These are phyloP conservation scores for Moricandia moricandioides DNA, from an alignment of 345 rosid species.

Conservation along the genomic window DNA sequence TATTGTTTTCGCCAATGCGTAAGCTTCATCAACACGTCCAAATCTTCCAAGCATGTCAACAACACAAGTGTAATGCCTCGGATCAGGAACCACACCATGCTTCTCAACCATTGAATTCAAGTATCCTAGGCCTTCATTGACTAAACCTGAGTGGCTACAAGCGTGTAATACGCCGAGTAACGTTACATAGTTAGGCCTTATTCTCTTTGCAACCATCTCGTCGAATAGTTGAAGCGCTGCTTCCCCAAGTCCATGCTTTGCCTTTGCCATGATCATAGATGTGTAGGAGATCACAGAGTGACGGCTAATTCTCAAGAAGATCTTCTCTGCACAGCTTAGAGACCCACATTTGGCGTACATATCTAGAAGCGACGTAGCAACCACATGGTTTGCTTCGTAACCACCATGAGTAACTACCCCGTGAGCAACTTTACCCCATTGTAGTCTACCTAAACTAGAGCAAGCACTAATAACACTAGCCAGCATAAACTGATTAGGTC, in stretches of 20 bases:
- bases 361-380: slow-evolving; percentile 68
- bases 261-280: slow-evolving; percentile 60
- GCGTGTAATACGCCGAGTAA: slow-evolving; percentile 68
- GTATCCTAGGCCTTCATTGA: slow-evolving; percentile 55
- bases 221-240: slow-evolving; percentile 22
- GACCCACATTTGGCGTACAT: slow-evolving; percentile 83
- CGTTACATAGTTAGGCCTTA: slow-evolving; percentile 72
- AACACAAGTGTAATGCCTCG: slow-evolving; percentile 70
- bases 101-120: slow-evolving; percentile 50
- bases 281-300: slow-evolving; percentile 69
- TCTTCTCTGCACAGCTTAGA: slow-evolving; percentile 51
- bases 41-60: slow-evolving; percentile 80
- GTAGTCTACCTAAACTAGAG: slow-evolving; percentile 64
- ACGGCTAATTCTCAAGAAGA: slow-evolving; percentile 46
- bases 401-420: slow-evolving; percentile 54
- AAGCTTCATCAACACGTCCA: slow-evolving; percentile 74
- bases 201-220: slow-evolving; percentile 51
- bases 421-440: slow-evolving; percentile 58
- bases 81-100: slow-evolving; percentile 50
- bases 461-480: slow-evolving; percentile 72
- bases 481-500: slow-evolving; percentile 62
- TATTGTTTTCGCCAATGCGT: slow-evolving; percentile 51
- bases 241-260: slow-evolving; percentile 37
- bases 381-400: slow-evolving; percentile 48
- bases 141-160: slow-evolving; percentile 81